These are phyloP conservation scores for Fraxinus albicans DNA, from an alignment of 305 asterid genomes.

Conservation along the genomic window DNA sequence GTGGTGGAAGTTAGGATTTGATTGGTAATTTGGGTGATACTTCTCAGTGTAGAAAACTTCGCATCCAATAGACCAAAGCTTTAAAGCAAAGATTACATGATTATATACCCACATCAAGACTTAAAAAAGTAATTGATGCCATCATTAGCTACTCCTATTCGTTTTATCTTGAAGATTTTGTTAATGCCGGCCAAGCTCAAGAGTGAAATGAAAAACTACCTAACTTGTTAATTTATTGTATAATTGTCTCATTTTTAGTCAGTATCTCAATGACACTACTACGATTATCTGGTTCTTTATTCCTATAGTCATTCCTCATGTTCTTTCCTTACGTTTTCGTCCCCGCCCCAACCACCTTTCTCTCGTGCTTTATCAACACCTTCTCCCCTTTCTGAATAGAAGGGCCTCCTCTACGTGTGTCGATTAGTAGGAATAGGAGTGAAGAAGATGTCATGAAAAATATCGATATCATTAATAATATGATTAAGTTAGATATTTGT, in stretches of 20 bases:
- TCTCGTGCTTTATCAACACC: no score
- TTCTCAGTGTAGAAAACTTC: not conserved
- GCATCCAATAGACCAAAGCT: conserved; percentile 2
- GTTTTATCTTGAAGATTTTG: not conserved
- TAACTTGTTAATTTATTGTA: no score
- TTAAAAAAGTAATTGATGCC: not conserved
- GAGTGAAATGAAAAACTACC: not conserved
- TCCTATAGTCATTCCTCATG: no score
- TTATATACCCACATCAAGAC: not conserved
- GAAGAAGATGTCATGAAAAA: not conserved
- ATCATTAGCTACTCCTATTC: not conserved
- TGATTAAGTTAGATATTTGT: no score
- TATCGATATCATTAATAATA: no score
- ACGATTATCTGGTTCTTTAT: no score
- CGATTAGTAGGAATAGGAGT: not conserved
- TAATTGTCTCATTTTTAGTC: no score
- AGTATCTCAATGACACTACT: no score
- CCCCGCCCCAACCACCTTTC: no score
- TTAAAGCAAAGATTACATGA: conserved; percentile 17
- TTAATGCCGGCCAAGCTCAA: not conserved
- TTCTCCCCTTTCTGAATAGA: no score
- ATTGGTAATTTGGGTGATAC: not conserved
- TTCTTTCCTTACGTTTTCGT: no score
- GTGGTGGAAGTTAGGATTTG: conserved; percentile 6
- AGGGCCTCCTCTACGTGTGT: no score